Conservation (phyloP, 2,329 filamentous ascomycete genomes). For the Trichoderma simmonsii region DNA sequence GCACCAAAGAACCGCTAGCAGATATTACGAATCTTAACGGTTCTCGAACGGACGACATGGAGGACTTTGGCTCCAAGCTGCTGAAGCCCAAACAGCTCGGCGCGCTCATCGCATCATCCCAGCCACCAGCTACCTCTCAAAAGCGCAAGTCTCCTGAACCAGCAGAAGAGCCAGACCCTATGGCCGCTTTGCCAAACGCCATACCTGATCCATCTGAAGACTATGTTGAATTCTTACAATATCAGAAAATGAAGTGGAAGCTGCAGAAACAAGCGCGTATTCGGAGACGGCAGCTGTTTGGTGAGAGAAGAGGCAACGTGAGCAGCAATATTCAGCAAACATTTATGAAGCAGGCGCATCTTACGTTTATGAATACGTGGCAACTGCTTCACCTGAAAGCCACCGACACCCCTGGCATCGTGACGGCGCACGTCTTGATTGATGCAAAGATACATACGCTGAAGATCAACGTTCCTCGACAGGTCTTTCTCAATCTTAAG, state of each 20-base stretch:
- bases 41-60: conserved; percentile 63
- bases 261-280: conserved; percentile 88
- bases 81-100: conserved; percentile 61
- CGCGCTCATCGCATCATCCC: conserved; percentile 54
- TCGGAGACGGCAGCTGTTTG: conserved; percentile 86
- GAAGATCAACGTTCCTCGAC: conserved; percentile 83
- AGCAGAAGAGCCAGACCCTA: conserved; percentile 68
- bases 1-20: conserved; percentile 61
- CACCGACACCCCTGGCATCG: conserved; percentile 80
- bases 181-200: conserved; percentile 72
- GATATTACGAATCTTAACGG: conserved; percentile 67
- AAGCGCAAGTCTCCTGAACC: conserved; percentile 75
- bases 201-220: conserved; percentile 86
- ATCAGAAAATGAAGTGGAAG: conserved; percentile 99
- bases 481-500: conserved; percentile 90
- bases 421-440: conserved; percentile 86
- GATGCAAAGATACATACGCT: conserved; percentile 86
- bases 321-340: conserved; percentile 59
- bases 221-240: conserved; percentile 82
- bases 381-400: conserved; percentile 84
- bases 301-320: conserved; percentile 63
- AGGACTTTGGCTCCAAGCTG: conserved; percentile 73
- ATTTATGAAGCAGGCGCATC: conserved; percentile 89
- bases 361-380: conserved; percentile 90
- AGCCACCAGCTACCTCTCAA: conserved; percentile 45